These are phyloP conservation scores for Magnusiomyces paraingens DNA, from an alignment of 1,139 yeast species.

Conservation along the genomic window DNA sequence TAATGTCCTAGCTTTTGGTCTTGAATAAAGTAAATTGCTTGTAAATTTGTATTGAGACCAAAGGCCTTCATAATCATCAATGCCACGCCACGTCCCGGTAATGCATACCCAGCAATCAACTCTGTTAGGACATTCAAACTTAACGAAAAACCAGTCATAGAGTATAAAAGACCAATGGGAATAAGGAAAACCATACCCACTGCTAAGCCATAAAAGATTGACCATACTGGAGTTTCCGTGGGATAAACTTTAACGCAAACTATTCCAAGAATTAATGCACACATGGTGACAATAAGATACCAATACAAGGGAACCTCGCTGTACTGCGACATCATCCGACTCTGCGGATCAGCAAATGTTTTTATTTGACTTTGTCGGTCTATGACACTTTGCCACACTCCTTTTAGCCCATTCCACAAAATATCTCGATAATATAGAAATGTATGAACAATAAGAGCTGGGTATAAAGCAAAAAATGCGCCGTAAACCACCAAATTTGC, in stretches of 20 bases:
- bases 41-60: constrained; percentile 54
- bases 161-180: constrained; percentile 43
- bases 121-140: constrained; percentile 57
- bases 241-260: constrained; percentile 34
- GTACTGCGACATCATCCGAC: constrained; percentile 48
- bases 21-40: constrained; percentile 50
- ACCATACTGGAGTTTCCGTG: constrained; percentile 43
- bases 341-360: constrained; percentile 47
- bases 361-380: constrained; percentile 25
- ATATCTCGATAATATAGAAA: constrained; percentile 24
- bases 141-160: constrained; percentile 40
- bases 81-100: constrained; percentile 60
- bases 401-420: constrained; percentile 26
- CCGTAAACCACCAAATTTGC: constrained; percentile 52
- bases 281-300: constrained; percentile 43
- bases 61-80: constrained; percentile 52
- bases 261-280: constrained; percentile 46
- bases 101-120: constrained; percentile 53
- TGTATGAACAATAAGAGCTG: constrained; percentile 47
- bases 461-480: constrained; percentile 52
- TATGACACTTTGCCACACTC: constrained; percentile 16
- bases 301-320: constrained; percentile 62
- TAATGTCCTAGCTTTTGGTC: constrained; percentile 57
- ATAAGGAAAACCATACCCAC: constrained; percentile 46
- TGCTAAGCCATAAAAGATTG: constrained; percentile 49